Percentiles rank a stretch among this genome's conserved stretches.
These are phyloP conservation scores for Aspergillus cristatus DNA, from an alignment of 495 filamentous ascomycete genomes.

Conservation along the genomic window DNA sequence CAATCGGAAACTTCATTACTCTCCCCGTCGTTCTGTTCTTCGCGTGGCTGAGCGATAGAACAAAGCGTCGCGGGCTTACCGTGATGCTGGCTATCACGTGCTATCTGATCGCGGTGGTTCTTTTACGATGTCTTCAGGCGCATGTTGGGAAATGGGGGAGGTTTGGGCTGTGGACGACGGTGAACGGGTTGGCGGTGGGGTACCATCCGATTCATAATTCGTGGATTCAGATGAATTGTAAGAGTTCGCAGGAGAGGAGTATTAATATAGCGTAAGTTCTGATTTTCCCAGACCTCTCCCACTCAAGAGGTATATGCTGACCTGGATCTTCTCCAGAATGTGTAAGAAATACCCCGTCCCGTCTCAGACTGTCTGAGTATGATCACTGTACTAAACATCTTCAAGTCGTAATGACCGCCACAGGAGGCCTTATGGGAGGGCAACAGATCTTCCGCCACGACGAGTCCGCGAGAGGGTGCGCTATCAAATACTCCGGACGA, in stretches of 20 bases:
- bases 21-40: conserved; percentile 19
- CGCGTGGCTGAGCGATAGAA: conserved; percentile 14
- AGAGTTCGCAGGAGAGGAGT: conserved; percentile 12
- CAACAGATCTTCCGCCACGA: conserved; percentile 16
- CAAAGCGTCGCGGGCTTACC: conserved; percentile 7
- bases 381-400: neutral
- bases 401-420: conserved; percentile 17
- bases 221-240: conserved; percentile 19
- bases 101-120: conserved; percentile 11
- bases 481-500: neutral
- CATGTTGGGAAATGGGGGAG: conserved; percentile 11
- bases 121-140: conserved; percentile 2
- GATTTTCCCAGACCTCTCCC: neutral
- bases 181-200: conserved; percentile 14
- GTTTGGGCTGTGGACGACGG: conserved; percentile 16
- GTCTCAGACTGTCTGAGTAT: neutral
- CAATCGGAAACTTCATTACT: conserved; percentile 18
- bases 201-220: conserved; percentile 21
- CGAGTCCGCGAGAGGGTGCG: neutral
- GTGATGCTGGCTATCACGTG: conserved; percentile 11
- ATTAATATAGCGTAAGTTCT: conserved; percentile 16
- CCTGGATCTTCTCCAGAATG: conserved; percentile 8
- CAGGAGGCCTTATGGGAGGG: conserved; percentile 14
- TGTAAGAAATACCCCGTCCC: too few relatives aligned
- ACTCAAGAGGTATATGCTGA: neutral